These are phyloP conservation scores for Suillus cothurnatus DNA, from an alignment of 768 basidiomycete species.

Conservation along the genomic window DNA sequence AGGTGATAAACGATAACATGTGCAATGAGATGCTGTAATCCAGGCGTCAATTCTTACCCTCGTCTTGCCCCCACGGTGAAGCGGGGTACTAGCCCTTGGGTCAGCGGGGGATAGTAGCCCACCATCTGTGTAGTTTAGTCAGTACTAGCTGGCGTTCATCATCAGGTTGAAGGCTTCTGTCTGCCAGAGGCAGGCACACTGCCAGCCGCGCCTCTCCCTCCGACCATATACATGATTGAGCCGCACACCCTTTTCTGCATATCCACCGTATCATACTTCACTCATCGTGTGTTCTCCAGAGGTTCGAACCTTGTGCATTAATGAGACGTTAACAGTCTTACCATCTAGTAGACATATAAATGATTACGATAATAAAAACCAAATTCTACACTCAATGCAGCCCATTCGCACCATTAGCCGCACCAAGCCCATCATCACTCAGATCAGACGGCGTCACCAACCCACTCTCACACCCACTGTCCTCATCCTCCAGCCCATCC, in stretches of 20 bases:
- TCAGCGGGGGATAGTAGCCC: too few species aligned
- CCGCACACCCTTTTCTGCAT: too few species aligned
- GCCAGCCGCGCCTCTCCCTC: too few species aligned
- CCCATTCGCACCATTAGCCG: not conserved
- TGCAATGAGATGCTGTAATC: not conserved
- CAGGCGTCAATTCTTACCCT: not conserved
- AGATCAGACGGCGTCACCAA: not conserved
- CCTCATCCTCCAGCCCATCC: slow-evolving; percentile 57
- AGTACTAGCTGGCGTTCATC: too few species aligned
- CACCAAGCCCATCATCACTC: not conserved
- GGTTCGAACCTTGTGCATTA: not conserved
- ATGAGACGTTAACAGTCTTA: not conserved
- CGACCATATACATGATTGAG: too few species aligned
- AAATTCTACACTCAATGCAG: not conserved
- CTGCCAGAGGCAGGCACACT: too few species aligned
- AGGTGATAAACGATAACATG: not conserved
- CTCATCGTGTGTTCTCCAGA: not conserved
- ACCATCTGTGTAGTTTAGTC: too few species aligned
- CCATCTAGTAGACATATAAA: not conserved
- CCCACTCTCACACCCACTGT: slow-evolving; percentile 1
- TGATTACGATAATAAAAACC: not conserved
- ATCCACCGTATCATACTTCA: too few species aligned
- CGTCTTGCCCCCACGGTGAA: too few species aligned
- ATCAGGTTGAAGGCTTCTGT: too few species aligned
- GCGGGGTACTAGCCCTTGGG: too few species aligned